Percentiles rank a stretch among this genome's conserved stretches.
Conservation (phyloP, 495 filamentous ascomycete species). For the Aspergillus biplanus region DNA sequence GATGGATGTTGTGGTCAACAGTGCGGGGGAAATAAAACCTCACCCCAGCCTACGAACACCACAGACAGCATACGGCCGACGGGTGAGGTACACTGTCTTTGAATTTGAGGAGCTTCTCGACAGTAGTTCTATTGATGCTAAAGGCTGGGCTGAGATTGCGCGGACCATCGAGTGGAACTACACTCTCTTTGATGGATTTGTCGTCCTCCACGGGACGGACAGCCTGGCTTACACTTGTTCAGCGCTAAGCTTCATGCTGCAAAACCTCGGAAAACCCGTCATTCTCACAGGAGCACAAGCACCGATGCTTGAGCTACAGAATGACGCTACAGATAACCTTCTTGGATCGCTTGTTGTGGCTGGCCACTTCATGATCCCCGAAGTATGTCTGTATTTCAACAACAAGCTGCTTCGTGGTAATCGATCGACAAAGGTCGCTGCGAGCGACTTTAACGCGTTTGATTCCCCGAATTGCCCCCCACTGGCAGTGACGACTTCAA, state of each 20-base stretch:
- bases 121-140: slow-evolving; percentile 87
- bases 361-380: slow-evolving; percentile 94
- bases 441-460: slow-evolving; percentile 86
- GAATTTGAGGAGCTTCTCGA: slow-evolving; percentile 90
- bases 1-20: slow-evolving; percentile 58
- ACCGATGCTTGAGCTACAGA: slow-evolving; percentile 90
- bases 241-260: slow-evolving; percentile 92
- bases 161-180: slow-evolving; percentile 74
- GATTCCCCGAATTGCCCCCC: slow-evolving; percentile 81
- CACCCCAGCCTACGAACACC: slow-evolving; percentile 76
- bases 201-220: slow-evolving; percentile 96
- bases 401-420: slow-evolving; percentile 92
- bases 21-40: slow-evolving; percentile 42
- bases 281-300: slow-evolving; percentile 91
- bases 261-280: slow-evolving; percentile 88
- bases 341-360: slow-evolving; percentile 91
- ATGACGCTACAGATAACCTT: slow-evolving; percentile 94
- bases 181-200: slow-evolving; percentile 89
- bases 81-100: slow-evolving; percentile 82
- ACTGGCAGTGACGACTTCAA: slow-evolving; percentile 76
- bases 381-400: slow-evolving; percentile 96
- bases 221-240: slow-evolving; percentile 90
- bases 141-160: slow-evolving; percentile 90
- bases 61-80: slow-evolving; percentile 75
- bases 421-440: slow-evolving; percentile 84